Percentiles rank a stretch among this genome's conserved stretches.
These are phyloP conservation scores for Salpingoeca rosetta DNA, from an alignment of 78 protist genomes.

Conservation along the genomic window DNA sequence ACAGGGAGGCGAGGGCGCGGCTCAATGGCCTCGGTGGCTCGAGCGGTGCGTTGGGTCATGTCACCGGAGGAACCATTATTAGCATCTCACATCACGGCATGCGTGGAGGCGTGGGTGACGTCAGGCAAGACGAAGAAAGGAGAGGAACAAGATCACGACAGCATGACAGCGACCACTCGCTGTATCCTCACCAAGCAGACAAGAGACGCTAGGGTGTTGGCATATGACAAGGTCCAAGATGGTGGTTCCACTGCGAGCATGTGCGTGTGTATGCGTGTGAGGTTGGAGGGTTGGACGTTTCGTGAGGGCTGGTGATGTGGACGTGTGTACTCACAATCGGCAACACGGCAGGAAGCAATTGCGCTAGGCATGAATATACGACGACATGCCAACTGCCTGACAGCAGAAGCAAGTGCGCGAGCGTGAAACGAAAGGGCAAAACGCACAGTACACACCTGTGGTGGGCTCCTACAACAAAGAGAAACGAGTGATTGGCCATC, in stretches of 20 bases:
- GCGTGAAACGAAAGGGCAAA: too few relatives aligned
- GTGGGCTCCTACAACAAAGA: background rate
- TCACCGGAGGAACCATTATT: too few relatives aligned
- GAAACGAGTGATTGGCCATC: background rate
- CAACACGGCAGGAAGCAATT: background rate
- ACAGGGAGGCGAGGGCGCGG: too few relatives aligned
- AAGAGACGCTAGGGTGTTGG: background rate
- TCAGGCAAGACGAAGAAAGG: background rate
- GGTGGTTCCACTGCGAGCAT: background rate
- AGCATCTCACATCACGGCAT: too few relatives aligned
- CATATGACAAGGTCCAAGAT: background rate
- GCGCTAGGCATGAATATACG: background rate
- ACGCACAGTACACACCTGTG: background rate
- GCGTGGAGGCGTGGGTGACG: background rate
- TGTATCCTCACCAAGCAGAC: background rate
- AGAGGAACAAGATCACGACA: background rate
- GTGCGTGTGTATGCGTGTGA: too few relatives aligned
- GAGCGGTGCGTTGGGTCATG: too few relatives aligned
- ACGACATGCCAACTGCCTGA: background rate
- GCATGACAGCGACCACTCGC: too few relatives aligned
- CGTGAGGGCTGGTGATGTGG: too few relatives aligned
- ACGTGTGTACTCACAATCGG: too few relatives aligned
- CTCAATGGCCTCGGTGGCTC: too few relatives aligned
- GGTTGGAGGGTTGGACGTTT: too few relatives aligned
- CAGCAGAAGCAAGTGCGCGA: background rate